Conservation (phyloP, 2,329 filamentous ascomycete genomes). For the Colletotrichum lindemuthianum region DNA sequence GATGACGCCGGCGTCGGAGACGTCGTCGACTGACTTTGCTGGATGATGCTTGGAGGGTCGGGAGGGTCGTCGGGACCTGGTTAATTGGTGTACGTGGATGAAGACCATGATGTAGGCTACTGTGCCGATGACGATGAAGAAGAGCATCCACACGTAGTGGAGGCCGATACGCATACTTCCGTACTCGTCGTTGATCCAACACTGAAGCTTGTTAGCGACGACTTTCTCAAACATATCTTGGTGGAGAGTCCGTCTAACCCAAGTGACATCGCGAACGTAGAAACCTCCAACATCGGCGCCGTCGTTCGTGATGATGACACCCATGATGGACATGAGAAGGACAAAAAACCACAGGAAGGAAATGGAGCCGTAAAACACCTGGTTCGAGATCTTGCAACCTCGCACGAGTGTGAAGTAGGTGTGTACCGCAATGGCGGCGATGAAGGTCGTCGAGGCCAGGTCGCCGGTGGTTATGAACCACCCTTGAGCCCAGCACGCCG, state of each 20-base stretch:
- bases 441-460: constrained; percentile 66
- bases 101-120: constrained; percentile 50
- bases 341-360: constrained; percentile 58
- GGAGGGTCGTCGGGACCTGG: background rate
- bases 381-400: constrained; percentile 56
- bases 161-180: constrained; percentile 63
- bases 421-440: constrained; percentile 66
- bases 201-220: constrained; percentile 48
- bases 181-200: constrained; percentile 68
- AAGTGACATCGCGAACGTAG: constrained; percentile 65
- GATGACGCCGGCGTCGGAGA: background rate
- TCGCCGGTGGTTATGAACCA: constrained; percentile 69
- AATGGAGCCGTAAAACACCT: constrained; percentile 54
- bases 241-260: constrained; percentile 54
- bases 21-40: background rate
- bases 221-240: accelerated
- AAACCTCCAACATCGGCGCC: constrained; percentile 38
- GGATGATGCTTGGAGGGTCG: background rate
- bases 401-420: constrained; percentile 65
- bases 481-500: constrained; percentile 63
- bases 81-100: constrained; percentile 41
- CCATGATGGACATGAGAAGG: constrained; percentile 18
- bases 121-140: constrained; percentile 48
- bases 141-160: constrained; percentile 72
- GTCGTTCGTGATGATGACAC: constrained; percentile 25